phyloP scores from a whole-genome alignment of 305 asterid genomes.

The Fraxinus greggii region DNA sequence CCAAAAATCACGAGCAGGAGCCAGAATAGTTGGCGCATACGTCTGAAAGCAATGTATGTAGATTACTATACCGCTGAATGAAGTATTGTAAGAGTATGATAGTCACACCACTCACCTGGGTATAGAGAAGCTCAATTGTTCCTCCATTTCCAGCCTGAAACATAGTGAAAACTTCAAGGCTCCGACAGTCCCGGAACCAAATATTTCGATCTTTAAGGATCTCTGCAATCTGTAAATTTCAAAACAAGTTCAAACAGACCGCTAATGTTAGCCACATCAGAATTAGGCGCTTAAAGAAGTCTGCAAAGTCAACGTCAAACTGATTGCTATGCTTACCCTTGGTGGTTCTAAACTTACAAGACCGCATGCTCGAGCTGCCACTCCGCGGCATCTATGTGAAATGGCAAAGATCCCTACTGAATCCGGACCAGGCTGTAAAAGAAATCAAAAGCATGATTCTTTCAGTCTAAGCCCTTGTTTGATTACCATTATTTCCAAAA shows the following conservation, averaged over 20 bases:
- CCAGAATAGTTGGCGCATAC: slow-evolving; percentile 87
- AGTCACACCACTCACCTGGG: slow-evolving; percentile 54
- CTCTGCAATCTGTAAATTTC: slow-evolving; percentile 66
- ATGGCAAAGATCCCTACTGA: slow-evolving; percentile 97
- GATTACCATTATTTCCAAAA: neutral
- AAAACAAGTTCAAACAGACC: neutral
- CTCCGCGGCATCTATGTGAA: slow-evolving; percentile 88
- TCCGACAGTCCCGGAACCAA: slow-evolving; percentile 95
- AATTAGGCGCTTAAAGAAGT: neutral
- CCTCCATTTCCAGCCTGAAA: slow-evolving; percentile 91
- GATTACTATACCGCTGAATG: neutral
- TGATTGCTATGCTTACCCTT: slow-evolving; percentile 47
- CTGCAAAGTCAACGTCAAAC: neutral
- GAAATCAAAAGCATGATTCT: slow-evolving; percentile 18
- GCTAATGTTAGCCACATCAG: neutral
- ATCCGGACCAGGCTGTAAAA: slow-evolving; percentile 99
- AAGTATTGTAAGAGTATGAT: neutral
- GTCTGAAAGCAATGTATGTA: slow-evolving; percentile 42
- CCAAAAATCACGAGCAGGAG: slow-evolving; percentile 99
- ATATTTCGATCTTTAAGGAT: slow-evolving; percentile 88
- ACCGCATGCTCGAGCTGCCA: slow-evolving; percentile 98
- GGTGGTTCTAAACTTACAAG: slow-evolving; percentile 94
- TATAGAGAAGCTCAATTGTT: slow-evolving; percentile 74
- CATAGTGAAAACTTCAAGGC: slow-evolving; percentile 79
- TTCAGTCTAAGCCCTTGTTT: neutral